Conservation (phyloP, 805 yeast species). For the Saturnispora saitoi region DNA sequence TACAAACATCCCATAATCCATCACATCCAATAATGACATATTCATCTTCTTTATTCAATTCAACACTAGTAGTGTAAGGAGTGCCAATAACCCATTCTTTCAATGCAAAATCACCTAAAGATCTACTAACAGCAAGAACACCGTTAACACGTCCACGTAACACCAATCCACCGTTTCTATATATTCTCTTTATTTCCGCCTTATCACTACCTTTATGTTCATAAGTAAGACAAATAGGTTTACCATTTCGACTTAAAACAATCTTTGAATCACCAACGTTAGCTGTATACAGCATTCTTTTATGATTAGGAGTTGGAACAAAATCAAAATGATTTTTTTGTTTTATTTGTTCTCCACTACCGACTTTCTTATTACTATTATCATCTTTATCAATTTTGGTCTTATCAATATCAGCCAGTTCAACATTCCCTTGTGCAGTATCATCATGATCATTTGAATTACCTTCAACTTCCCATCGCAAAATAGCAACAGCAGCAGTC, state of each 20-base stretch:
- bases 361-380: background rate
- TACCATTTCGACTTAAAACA: constrained; percentile 66
- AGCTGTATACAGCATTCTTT: constrained; percentile 80
- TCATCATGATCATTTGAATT: background rate
- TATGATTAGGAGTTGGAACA: constrained; percentile 40
- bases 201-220: constrained; percentile 90
- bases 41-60: constrained; percentile 56
- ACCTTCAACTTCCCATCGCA: constrained; percentile 64
- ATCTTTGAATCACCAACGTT: constrained; percentile 92
- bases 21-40: constrained; percentile 90
- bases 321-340: constrained; percentile 28
- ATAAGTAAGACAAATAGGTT: constrained; percentile 72
- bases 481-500: constrained; percentile 90
- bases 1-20: constrained; percentile 92
- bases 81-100: constrained; percentile 81
- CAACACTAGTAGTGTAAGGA: constrained; percentile 88
- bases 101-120: constrained; percentile 90
- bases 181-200: constrained; percentile 67
- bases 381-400: background rate
- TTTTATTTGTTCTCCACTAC: background rate
- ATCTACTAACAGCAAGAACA: constrained; percentile 86
- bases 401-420: background rate
- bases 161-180: constrained; percentile 74
- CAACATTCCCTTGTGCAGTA: background rate
- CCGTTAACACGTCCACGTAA: constrained; percentile 93